Evolutionary conservation across 192 early-diverging fungal species (phyloP).

Genomic region (Podila horticola): DNA sequence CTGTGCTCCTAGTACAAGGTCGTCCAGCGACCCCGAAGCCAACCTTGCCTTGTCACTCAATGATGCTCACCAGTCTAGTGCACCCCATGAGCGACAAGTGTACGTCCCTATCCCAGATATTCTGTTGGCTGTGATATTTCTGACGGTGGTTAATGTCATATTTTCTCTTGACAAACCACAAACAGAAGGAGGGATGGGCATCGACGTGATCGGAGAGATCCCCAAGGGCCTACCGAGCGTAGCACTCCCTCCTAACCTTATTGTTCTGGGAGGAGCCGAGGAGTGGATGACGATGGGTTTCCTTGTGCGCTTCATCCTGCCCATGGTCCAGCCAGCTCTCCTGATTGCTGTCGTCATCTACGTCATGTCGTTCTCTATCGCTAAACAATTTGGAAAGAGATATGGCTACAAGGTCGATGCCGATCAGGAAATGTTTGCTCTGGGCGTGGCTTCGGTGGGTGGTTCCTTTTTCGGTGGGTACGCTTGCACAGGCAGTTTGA

Average conservation of each 20-base stretch:
- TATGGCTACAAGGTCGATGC: slow-evolving; percentile 51
- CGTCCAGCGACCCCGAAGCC: too few species aligned
- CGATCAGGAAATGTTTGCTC: slow-evolving; percentile 51
- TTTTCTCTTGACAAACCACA: slow-evolving; percentile 46
- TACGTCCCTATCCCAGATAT: slow-evolving; percentile 51
- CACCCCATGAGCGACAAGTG: slow-evolving; percentile 16
- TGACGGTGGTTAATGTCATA: slow-evolving; percentile 30
- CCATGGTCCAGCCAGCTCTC: slow-evolving; percentile 42
- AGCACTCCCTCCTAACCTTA: slow-evolving; percentile 36
- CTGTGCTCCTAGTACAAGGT: slow-evolving; percentile 1
- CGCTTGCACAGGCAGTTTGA: slow-evolving; percentile 50
- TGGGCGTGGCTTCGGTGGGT: slow-evolving; percentile 48
- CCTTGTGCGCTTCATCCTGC: slow-evolving; percentile 18
- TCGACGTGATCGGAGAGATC: slow-evolving; percentile 46
- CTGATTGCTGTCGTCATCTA: slow-evolving; percentile 50
- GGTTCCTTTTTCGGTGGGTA: slow-evolving; percentile 50
- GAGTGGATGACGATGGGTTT: slow-evolving; percentile 40
- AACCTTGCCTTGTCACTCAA: neutral
- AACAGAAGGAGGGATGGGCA: slow-evolving; percentile 32
- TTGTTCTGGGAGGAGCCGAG: slow-evolving; percentile 29
- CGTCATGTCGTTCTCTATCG: slow-evolving; percentile 53
- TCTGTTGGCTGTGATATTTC: slow-evolving; percentile 40
- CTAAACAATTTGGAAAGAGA: slow-evolving; percentile 49
- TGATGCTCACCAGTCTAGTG: slow-evolving; percentile 14
- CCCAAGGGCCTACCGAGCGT: slow-evolving; percentile 45